These are phyloP conservation scores for Castanospermum australe DNA, from an alignment of 306 rosid species.

Conservation along the genomic window DNA sequence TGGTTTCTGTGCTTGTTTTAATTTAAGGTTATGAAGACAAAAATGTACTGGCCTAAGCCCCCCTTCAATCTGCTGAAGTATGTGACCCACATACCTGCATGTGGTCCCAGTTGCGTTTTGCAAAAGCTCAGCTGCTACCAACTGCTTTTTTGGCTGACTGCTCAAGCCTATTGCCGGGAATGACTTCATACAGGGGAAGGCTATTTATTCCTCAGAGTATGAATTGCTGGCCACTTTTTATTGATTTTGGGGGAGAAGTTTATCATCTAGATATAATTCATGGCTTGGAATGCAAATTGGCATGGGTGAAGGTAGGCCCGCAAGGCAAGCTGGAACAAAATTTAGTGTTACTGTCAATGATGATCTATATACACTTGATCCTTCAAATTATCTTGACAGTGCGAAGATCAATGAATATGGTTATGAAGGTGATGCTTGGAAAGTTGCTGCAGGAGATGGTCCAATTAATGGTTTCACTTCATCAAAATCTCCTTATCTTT, in stretches of 20 bases:
- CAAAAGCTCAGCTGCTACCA: constrained; percentile 21
- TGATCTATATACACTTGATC: constrained; percentile 32
- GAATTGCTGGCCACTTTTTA: constrained; percentile 40
- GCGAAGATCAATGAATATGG: too few species aligned
- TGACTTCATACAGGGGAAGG: constrained; percentile 32
- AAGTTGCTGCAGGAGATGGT: constrained; percentile 43
- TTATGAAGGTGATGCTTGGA: constrained; percentile 52
- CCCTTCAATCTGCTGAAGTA: constrained; percentile 38
- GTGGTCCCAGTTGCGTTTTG: too few species aligned
- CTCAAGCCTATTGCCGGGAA: constrained; percentile 10
- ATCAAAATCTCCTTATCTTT: constrained; percentile 48
- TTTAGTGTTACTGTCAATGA: constrained; percentile 9
- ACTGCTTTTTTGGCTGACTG: constrained; percentile 39
- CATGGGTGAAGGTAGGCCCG: constrained; percentile 41
- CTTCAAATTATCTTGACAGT: constrained; percentile 26
- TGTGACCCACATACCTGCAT: constrained; percentile 12
- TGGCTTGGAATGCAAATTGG: constrained; percentile 34
- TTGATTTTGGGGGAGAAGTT: constrained; percentile 34
- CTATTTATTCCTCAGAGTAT: constrained; percentile 36
- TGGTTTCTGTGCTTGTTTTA: neutral
- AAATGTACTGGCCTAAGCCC: constrained; percentile 10
- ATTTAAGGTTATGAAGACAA: neutral
- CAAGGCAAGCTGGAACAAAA: constrained; percentile 27
- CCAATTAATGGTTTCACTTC: constrained; percentile 40
- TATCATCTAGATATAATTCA: constrained; percentile 25